Conservation (phyloP, 1,139 yeast genomes). For the Pneumocystis wakefieldiae region DNA sequence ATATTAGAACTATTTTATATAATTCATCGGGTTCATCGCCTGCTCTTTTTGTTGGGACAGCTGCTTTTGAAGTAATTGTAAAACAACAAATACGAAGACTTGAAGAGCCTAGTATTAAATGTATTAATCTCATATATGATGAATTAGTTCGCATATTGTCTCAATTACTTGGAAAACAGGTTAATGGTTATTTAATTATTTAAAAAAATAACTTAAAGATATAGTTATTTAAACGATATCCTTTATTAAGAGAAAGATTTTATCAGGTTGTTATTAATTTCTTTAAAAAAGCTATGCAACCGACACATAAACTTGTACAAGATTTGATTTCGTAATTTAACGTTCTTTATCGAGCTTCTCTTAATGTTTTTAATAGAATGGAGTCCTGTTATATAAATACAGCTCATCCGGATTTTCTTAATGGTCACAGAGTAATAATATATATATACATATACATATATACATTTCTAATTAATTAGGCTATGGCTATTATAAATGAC, state of each 20-base stretch:
- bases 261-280: constrained; percentile 66
- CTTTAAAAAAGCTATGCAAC: constrained; percentile 62
- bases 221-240: constrained; percentile 60
- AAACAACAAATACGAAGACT: constrained; percentile 88
- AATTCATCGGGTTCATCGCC: constrained; percentile 96
- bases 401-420: constrained; percentile 90
- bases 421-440: constrained; percentile 49
- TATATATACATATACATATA: neutral
- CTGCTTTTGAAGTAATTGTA: constrained; percentile 90
- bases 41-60: constrained; percentile 92
- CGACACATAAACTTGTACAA: constrained; percentile 70
- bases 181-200: neutral
- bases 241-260: constrained; percentile 74
- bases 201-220: neutral
- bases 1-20: constrained; percentile 83
- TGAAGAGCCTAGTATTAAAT: constrained; percentile 83
- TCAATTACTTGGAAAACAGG: constrained; percentile 64
- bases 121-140: constrained; percentile 82
- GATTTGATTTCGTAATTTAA: constrained; percentile 43
- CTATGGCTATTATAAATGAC: constrained; percentile 88
- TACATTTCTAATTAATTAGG: constrained; percentile 23
- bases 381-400: constrained; percentile 94
- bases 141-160: constrained; percentile 83
- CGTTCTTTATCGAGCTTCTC: neutral
- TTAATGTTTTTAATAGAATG: constrained; percentile 25